Conservation (phyloP, 768 basidiomycete genomes). For the Trametes cingulata region DNA sequence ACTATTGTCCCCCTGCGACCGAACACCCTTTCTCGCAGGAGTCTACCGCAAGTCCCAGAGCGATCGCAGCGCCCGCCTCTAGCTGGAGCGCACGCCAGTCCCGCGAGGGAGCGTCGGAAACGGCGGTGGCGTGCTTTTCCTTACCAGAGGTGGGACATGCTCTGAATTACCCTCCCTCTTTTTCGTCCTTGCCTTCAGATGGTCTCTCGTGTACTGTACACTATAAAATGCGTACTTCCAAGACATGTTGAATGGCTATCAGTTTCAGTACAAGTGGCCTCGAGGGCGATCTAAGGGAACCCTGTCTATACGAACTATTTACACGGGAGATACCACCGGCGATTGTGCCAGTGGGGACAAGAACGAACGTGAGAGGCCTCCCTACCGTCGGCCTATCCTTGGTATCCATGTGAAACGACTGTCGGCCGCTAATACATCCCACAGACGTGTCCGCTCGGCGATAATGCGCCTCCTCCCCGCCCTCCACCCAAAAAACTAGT, state of each 20-base stretch:
- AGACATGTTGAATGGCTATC: no score
- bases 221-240: no score
- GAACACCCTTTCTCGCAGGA: conserved; percentile 36
- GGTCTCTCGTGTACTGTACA: no score
- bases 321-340: no score
- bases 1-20: conserved; percentile 43
- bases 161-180: not conserved
- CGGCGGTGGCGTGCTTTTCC: conserved; percentile 37
- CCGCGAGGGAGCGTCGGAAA: conserved; percentile 18
- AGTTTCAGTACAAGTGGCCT: no score
- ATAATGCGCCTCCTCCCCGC: not conserved
- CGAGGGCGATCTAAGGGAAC: no score
- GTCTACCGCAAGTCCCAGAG: conserved; percentile 42
- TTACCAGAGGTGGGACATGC: conserved; percentile 40
- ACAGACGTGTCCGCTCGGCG: not conserved
- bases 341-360: no score
- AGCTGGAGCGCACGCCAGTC: conserved; percentile 40
- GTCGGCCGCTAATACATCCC: not conserved
- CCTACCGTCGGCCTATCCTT: not conserved
- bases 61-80: conserved; percentile 27
- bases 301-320: no score
- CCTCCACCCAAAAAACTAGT: not conserved
- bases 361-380: not conserved
- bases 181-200: not conserved
- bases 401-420: not conserved